phyloP scores from a whole-genome alignment of 345 rosid species.

The Syzygium aqueum region DNA sequence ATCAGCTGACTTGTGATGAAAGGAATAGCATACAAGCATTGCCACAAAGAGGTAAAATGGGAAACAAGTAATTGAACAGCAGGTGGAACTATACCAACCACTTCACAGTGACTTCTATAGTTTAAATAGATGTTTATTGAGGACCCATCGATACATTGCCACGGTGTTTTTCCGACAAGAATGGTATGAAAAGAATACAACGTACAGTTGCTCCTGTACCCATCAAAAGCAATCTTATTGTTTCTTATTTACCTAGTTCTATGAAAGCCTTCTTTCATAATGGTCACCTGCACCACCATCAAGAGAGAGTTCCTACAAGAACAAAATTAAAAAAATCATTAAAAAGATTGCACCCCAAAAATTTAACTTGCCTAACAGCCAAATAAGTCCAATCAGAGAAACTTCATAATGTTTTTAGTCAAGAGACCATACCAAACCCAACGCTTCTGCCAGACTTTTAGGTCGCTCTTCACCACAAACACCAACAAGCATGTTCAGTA shows the following conservation, averaged over 20 bases:
- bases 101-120: not conserved
- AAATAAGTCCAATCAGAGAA: not conserved
- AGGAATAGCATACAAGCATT: not conserved
- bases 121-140: not conserved
- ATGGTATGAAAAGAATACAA: not conserved
- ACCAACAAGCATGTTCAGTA: slow-evolving; percentile 47
- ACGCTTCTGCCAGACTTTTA: slow-evolving; percentile 73
- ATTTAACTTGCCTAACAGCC: not conserved
- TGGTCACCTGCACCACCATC: slow-evolving; percentile 2
- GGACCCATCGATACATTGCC: not conserved
- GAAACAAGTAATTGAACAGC: not conserved
- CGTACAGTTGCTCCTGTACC: not conserved
- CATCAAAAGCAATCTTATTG: not conserved
- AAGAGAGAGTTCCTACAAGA: slow-evolving; percentile 1
- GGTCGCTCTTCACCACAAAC: slow-evolving; percentile 55
- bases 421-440: slow-evolving; percentile 51
- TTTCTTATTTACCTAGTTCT: not conserved
- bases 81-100: not conserved
- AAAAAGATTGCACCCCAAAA: not conserved
- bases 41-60: not conserved
- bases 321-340: not conserved
- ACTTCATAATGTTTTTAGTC: not conserved
- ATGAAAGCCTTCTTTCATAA: not conserved
- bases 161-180: not conserved
- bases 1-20: not conserved